Base-by-base conservation (phyloP, 2,329 filamentous ascomycete species). In the Aspergillus sp. region DNA sequence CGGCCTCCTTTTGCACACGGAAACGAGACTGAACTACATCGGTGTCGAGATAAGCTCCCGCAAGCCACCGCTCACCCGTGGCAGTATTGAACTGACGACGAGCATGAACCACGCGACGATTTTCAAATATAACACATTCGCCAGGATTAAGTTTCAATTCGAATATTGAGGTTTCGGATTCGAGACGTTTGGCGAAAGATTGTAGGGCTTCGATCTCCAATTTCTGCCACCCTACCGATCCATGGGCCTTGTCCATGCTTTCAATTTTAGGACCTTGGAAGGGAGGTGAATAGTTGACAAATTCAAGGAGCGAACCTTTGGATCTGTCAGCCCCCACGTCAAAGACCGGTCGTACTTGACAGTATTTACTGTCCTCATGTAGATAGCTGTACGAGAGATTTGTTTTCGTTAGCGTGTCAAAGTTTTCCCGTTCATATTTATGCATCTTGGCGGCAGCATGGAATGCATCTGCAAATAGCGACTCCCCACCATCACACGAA, bases 91-190 rank as follows among this genome's bases (percentile, higher is more conserved):
- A 98, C 30, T 86, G 84, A 15, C 80, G 83, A 4, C 95, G 81
- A 0, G 92, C 93, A 77, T 98, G 95, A 69, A 96, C 74, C n/a
- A 96, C 81, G 17, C 93, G 82, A 58, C 86, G 77, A 70, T 98
- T 98, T 71, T 96, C 89, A 70, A 99, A 98, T n/a, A 99, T 82
- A 12, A 93, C 92, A 70, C 91, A 96, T 68, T 96, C 90, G 3
- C 93, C 95, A 4, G 89, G 86, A 53, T 85, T 78, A 73, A 97
- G 79, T 73, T 88, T 88, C 57, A 88, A 80, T 77, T 93, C 82
- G 68, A 88, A 89, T 53, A 91, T 74, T 58, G 84, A 84, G 4
- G 77, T 69, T 0, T 81, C 75, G 1, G 78, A 69, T 62, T 90
- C 86, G 22, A 95, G 74, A 0, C 83, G 62, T 0, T 70, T 57